Conservation (phyloP, 2,329 filamentous ascomycete species). For the Emmonsiellopsis sp. region DNA sequence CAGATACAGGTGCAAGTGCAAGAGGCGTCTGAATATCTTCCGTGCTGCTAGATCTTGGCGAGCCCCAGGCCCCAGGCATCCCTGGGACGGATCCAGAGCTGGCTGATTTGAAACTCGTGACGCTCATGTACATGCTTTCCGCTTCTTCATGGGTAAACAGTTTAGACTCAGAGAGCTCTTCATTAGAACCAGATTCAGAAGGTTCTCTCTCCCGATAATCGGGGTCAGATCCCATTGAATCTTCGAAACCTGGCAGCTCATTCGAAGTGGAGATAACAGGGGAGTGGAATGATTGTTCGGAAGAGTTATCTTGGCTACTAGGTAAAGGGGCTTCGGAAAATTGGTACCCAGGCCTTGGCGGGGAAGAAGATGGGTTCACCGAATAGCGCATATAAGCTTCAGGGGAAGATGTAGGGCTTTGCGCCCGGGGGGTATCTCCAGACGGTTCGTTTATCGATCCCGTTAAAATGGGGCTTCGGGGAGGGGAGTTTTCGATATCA, state of each 20-base stretch:
- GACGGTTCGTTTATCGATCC: neutral
- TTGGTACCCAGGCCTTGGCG: neutral
- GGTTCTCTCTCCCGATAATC: neutral
- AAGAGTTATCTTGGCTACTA: neutral
- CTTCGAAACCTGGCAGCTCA: neutral
- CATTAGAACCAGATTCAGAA: conserved; percentile 5
- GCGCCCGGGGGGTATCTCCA: conserved; percentile 12
- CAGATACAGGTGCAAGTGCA: neutral
- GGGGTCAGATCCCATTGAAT: neutral
- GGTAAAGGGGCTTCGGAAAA: neutral
- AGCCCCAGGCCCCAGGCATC: conserved; percentile 37
- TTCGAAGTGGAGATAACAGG: neutral
- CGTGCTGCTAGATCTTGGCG: conserved; percentile 14
- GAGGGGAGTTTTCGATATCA: conserved; percentile 19
- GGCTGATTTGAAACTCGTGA: conserved; percentile 38
- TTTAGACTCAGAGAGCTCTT: conserved; percentile 38
- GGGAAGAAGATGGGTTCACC: neutral
- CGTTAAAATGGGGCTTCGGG: conserved; percentile 7
- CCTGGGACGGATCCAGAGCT: conserved; percentile 19
- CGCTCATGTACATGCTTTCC: conserved; percentile 48
- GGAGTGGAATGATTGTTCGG: neutral
- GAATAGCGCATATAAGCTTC: conserved; percentile 1
- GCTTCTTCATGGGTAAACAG: conserved; percentile 42
- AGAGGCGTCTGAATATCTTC: conserved; percentile 4
- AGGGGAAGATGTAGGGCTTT: conserved; percentile 10